Evolutionary conservation across 331 rosid species (phyloP).

Genomic region (Pyrus hybrid): DNA sequence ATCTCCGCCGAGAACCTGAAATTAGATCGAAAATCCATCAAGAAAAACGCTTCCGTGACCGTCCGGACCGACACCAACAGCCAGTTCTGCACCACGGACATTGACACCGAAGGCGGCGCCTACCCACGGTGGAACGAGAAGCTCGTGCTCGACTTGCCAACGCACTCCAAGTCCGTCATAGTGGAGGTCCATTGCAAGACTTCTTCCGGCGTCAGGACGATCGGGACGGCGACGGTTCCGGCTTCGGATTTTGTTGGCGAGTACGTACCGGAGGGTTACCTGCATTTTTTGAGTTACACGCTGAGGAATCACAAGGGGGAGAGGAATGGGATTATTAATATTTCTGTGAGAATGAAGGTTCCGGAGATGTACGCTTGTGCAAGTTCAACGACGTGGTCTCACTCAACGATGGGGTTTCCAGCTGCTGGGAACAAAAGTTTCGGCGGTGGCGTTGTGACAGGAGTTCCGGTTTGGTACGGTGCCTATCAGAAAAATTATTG

Average conservation of each 20-base stretch:
- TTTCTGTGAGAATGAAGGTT: slow-evolving; percentile 30
- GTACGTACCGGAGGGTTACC: slow-evolving; percentile 28
- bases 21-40: slow-evolving; percentile 15
- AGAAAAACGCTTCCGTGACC: slow-evolving; percentile 21
- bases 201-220: slow-evolving; percentile 5
- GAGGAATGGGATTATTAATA: slow-evolving; percentile 50
- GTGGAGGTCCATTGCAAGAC: slow-evolving; percentile 49
- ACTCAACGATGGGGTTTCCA: not conserved
- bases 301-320: slow-evolving; percentile 44
- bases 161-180: slow-evolving; percentile 8
- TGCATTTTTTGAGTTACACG: slow-evolving; percentile 49
- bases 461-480: slow-evolving; percentile 43
- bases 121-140: slow-evolving; percentile 25
- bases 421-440: not conserved
- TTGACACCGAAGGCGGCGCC: slow-evolving; percentile 27
- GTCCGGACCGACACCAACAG: slow-evolving; percentile 10
- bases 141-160: slow-evolving; percentile 25
- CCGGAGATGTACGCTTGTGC: not conserved
- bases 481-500: not conserved
- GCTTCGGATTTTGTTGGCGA: slow-evolving; percentile 33
- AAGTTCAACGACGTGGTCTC: not conserved
- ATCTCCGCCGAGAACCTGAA: slow-evolving; percentile 30
- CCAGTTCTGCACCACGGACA: not conserved
- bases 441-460: slow-evolving; percentile 31
- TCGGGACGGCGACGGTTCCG: slow-evolving; percentile 48